Percentiles rank a stretch among this genome's conserved stretches.
Evolutionary conservation across 2,329 filamentous ascomycete species (phyloP).

Genomic region (Neophaeococcomyces aloes): DNA sequence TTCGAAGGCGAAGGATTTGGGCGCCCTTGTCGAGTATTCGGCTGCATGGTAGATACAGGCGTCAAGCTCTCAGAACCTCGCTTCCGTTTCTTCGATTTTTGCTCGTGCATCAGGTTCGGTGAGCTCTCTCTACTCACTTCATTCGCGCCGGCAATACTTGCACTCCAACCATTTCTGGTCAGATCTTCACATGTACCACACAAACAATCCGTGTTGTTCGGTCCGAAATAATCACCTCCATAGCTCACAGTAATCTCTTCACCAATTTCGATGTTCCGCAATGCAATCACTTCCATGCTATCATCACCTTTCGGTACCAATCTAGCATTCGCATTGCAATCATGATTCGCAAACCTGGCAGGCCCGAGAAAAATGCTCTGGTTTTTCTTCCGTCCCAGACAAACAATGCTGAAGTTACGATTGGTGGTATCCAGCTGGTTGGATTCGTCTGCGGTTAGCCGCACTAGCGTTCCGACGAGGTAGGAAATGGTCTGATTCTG

Average conservation of each 20-base stretch:
- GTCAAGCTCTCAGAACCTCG: constrained; percentile 11
- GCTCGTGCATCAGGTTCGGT: constrained; percentile 4
- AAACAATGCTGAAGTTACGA: constrained; percentile 94
- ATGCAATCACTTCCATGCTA: constrained; percentile 83
- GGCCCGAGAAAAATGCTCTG: constrained; percentile 90
- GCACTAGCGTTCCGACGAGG: constrained; percentile 79
- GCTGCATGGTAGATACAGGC: constrained; percentile 8
- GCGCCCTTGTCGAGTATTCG: constrained; percentile 12
- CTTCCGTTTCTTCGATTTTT: constrained; percentile 13
- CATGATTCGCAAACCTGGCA: constrained; percentile 92
- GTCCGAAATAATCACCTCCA: constrained; percentile 90
- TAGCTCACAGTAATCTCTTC: constrained; percentile 97
- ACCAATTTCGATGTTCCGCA: constrained; percentile 67
- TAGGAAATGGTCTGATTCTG: constrained; percentile 84
- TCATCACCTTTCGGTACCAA: constrained; percentile 73
- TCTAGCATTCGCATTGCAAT: constrained; percentile 84
- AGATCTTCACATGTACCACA: constrained; percentile 75
- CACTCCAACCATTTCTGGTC: constrained; percentile 72
- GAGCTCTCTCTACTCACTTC: constrained; percentile 11
- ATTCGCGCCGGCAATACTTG: constrained; percentile 19
- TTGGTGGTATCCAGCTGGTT: constrained; percentile 66
- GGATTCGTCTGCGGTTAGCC: constrained; percentile 87
- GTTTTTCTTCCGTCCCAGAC: constrained; percentile 82
- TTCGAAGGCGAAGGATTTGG: constrained; percentile 19
- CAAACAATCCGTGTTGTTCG: constrained; percentile 87